Evolutionary conservation across 352 stramenopile genomes (phyloP).

Genomic region (Phytophthora crassamura): DNA sequence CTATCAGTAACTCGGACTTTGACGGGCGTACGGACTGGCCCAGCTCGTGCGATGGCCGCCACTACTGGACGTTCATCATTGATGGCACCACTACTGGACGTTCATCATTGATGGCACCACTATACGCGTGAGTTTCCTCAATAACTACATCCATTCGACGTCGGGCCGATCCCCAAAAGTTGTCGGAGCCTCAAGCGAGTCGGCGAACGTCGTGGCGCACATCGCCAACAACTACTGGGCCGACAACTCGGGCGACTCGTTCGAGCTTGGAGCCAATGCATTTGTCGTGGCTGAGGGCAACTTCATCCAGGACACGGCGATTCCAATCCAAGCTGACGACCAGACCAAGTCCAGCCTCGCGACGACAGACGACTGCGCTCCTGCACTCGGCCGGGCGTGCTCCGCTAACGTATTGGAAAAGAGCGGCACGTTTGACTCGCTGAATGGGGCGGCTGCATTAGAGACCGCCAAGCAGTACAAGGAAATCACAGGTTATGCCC

Average conservation of each 20-base stretch:
- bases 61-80: no score
- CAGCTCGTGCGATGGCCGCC: conserved; percentile 48
- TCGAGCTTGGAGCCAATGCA: conserved; percentile 23
- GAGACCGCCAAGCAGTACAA: conserved; percentile 6
- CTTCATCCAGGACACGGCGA: conserved; percentile 34
- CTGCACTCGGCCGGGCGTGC: background rate
- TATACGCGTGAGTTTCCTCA: conserved; percentile 35
- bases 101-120: conserved; percentile 34
- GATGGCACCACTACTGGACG: no score
- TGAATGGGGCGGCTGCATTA: background rate
- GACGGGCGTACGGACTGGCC: conserved; percentile 48
- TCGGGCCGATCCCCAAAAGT: conserved; percentile 46
- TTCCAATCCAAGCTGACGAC: background rate
- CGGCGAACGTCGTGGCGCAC: conserved; percentile 37
- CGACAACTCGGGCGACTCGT: conserved; percentile 50
- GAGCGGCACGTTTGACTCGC: conserved; percentile 3
- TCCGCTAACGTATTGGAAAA: background rate
- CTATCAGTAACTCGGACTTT: conserved; percentile 60
- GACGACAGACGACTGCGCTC: background rate
- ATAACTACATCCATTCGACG: conserved; percentile 49
- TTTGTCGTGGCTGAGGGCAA: conserved; percentile 48
- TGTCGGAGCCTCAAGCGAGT: conserved; percentile 13
- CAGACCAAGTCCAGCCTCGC: background rate
- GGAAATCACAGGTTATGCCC: conserved; percentile 4
- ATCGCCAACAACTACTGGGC: conserved; percentile 54